Evolutionary conservation across 371 early-diverging fungal species (phyloP).

Genomic region (Haplosporangium sp.): DNA sequence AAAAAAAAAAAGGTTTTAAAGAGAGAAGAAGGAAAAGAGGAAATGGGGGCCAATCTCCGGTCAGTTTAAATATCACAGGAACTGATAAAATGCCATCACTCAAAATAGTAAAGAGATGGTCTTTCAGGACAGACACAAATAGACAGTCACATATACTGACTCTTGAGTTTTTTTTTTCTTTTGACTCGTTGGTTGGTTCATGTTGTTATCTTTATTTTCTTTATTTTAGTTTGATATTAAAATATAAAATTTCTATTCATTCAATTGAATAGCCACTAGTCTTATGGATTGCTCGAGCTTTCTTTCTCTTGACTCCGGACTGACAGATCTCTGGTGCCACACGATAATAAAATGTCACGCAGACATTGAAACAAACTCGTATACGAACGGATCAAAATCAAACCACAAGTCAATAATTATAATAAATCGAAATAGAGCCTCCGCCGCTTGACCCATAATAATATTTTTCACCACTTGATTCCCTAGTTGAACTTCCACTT

Average conservation of each 20-base stretch:
- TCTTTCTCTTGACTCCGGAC: not conserved
- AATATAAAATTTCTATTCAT: not conserved
- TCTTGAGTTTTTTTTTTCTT: conserved; percentile 2
- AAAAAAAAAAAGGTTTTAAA: conserved; percentile 1
- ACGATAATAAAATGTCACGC: conserved; percentile 3
- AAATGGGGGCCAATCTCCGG: conserved; percentile 7
- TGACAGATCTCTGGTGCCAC: conserved; percentile 1
- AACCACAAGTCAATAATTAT: not conserved
- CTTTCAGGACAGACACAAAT: conserved; percentile 3
- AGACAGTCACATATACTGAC: conserved; percentile 22
- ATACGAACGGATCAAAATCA: conserved; percentile 1
- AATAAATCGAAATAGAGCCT: not conserved
- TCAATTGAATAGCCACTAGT: conserved; percentile 5
- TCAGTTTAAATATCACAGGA: conserved; percentile 8
- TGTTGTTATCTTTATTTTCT: conserved; percentile 14
- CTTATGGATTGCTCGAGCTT: not conserved
- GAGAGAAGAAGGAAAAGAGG: not conserved
- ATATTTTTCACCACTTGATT: too few relatives aligned
- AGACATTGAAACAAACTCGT: conserved; percentile 2
- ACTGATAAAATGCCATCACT: conserved; percentile 1
- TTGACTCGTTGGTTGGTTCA: conserved; percentile 4
- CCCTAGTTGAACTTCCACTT: too few relatives aligned
- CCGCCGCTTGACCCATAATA: not conserved
- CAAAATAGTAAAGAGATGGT: not conserved
- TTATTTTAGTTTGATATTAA: not conserved